Base-by-base conservation (phyloP, 805 yeast genomes). In the Sporopachydermia lactativora region DNA sequence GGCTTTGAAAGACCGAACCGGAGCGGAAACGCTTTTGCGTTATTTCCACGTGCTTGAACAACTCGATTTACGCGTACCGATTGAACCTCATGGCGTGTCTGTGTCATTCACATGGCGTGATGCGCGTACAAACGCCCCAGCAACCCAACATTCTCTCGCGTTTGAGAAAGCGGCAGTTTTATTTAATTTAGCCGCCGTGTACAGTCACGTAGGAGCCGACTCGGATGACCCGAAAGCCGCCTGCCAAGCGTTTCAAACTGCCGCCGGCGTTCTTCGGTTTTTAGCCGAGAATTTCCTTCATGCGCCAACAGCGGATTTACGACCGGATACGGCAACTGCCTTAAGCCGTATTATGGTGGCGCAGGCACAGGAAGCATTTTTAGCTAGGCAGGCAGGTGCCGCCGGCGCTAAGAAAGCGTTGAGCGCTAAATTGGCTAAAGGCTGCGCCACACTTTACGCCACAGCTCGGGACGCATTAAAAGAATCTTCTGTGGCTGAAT, bases 151-250 rank as follows among this genome's bases (percentile, higher is more conserved):
- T 50, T 79, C 95, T 0, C 52, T 83, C 36, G 85, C 95, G 0
- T 86, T 83, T 53, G 98, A 89, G 52, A 89, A 89, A 60, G 95
- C 96, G 0, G 73, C 81, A 17, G 62, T 80, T 2, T 64, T 92
- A 41, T 89, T 78, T 66, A 88, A 88, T 52, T 59, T 88, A 40
- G 96, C 77, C 1, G 68, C 83, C 0, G 51, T 77, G 2, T 59
- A 78, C 43, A 70, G 81, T 2, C 64, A 69, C 42, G 60, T 71
- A 31, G 68, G 57, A 13, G 51, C 49, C 14, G 58, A 51, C 18
- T 37, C 55, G 28, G 57, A 62, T 2, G 67, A 75, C 42, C 62
- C 69, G 51, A 86, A 82, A 49, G 56, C 58, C n/a, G 66, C 85
- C 0, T 67, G 77, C 45, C 71, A 70, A 34, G 58, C 64, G 39